These are phyloP conservation scores for Trypanosoma boissoni DNA, from an alignment of 208 protist species.

Conservation along the genomic window DNA sequence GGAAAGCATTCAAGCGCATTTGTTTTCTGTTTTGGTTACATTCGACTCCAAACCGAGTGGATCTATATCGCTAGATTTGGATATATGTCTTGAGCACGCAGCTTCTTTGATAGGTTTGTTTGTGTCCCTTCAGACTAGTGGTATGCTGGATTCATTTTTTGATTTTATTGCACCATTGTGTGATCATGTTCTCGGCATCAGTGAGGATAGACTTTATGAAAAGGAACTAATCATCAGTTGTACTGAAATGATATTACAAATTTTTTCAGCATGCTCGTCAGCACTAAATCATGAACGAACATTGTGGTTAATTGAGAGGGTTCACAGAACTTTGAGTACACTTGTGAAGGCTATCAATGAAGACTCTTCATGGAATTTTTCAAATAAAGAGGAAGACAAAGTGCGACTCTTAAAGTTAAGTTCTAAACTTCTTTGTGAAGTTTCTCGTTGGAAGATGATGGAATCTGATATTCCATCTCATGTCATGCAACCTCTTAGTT, in stretches of 20 bases:
- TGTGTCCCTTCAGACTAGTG: slow-evolving; percentile 6
- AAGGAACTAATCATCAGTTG: slow-evolving; percentile 24
- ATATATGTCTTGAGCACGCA: slow-evolving; percentile 20
- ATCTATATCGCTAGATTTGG: slow-evolving; percentile 22
- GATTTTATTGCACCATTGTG: slow-evolving; percentile 4
- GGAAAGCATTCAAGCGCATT: not conserved
- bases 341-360: slow-evolving; percentile 11
- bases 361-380: slow-evolving; percentile 22
- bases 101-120: slow-evolving; percentile 19
- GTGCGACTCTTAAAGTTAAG: slow-evolving; percentile 38
- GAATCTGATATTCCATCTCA: slow-evolving; percentile 64
- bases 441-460: slow-evolving; percentile 67
- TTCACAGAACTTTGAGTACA: slow-evolving; percentile 10
- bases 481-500: slow-evolving; percentile 30
- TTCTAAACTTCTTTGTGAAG: slow-evolving; percentile 43
- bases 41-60: slow-evolving; percentile 16
- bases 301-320: slow-evolving; percentile 15
- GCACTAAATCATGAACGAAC: slow-evolving; percentile 3
- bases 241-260: slow-evolving; percentile 19
- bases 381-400: slow-evolving; percentile 47
- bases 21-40: slow-evolving; percentile 3
- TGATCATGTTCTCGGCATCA: slow-evolving; percentile 19
- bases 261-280: slow-evolving; percentile 22
- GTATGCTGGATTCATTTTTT: slow-evolving; percentile 8
- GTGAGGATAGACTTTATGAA: slow-evolving; percentile 20